A percentile compares a stretch with the other conserved stretches of the same genome.
Evolutionary conservation across 495 filamentous ascomycete species (phyloP).

Genomic region (Hypomontagnella monticulosa): DNA sequence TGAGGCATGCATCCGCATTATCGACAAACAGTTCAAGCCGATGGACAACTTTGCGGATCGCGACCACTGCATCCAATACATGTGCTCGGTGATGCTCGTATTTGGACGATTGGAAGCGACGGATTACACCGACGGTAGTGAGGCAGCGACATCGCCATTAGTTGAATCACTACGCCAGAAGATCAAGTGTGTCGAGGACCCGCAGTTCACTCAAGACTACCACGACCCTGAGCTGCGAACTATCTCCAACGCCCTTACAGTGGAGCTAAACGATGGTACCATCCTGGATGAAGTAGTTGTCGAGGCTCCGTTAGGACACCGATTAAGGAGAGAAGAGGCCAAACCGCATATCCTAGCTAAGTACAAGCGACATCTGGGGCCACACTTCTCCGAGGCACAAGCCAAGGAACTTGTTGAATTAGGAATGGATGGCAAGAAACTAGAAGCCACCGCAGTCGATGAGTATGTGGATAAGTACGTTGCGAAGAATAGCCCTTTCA

Average conservation of each 20-base stretch:
- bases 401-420: conserved; percentile 82
- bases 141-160: conserved; percentile 88
- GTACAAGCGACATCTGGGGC: conserved; percentile 89
- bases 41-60: conserved; percentile 99
- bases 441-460: conserved; percentile 86
- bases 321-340: conserved; percentile 89
- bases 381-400: conserved; percentile 78
- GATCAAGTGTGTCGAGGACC: conserved; percentile 95
- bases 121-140: conserved; percentile 91
- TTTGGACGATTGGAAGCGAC: conserved; percentile 90
- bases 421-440: conserved; percentile 72
- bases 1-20: conserved; percentile 97
- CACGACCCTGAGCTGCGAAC: conserved; percentile 91
- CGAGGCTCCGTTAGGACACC: conserved; percentile 94
- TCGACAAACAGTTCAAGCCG: conserved; percentile 99
- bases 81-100: conserved; percentile 94
- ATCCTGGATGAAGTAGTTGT: conserved; percentile 90
- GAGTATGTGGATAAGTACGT: conserved; percentile 95
- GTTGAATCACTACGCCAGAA: conserved; percentile 89
- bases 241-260: conserved; percentile 94
- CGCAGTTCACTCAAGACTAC: conserved; percentile 92
- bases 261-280: conserved; percentile 95
- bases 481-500: conserved; percentile 64
- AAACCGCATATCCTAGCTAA: conserved; percentile 96
- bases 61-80: conserved; percentile 99